A percentile compares a stretch with the other conserved stretches of the same genome.
phyloP scores from a whole-genome alignment of 495 filamentous ascomycete genomes.

The Penicillium bovifimosum region DNA sequence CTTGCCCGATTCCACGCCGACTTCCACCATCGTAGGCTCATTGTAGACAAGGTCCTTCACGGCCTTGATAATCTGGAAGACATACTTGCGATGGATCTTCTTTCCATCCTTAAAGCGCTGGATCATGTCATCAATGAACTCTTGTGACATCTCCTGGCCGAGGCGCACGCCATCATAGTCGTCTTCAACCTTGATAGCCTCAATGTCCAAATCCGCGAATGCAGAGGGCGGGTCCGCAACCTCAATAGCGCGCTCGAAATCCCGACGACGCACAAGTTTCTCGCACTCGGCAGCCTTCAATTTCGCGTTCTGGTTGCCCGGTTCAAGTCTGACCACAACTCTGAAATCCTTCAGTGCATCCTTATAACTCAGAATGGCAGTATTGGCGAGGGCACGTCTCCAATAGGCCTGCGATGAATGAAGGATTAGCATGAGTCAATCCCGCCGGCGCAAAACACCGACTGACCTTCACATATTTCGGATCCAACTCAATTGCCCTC shows the following conservation, averaged over 20 bases:
- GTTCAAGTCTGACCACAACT: conserved; percentile 79
- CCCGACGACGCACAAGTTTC: conserved; percentile 81
- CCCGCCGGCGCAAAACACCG: not conserved
- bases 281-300: conserved; percentile 86
- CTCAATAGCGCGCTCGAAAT: conserved; percentile 94
- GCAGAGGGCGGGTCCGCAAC: conserved; percentile 86
- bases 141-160: conserved; percentile 81
- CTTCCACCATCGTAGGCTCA: conserved; percentile 96
- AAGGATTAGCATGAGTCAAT: conserved; percentile 1
- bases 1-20: conserved; percentile 69
- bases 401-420: conserved; percentile 72
- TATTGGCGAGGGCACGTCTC: conserved; percentile 83
- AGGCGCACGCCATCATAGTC: conserved; percentile 80
- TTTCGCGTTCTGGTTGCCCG: conserved; percentile 82
- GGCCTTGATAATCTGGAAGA: conserved; percentile 88
- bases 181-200: conserved; percentile 73
- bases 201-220: conserved; percentile 83
- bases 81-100: conserved; percentile 92
- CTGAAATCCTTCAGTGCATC: conserved; percentile 92
- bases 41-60: conserved; percentile 84
- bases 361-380: conserved; percentile 78
- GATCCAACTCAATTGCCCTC: conserved; percentile 88
- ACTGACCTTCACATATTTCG: conserved; percentile 76
- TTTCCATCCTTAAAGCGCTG: conserved; percentile 93
- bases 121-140: conserved; percentile 97